Conservation (phyloP, 2,329 filamentous ascomycete species). For the Calonectria naviculata region DNA sequence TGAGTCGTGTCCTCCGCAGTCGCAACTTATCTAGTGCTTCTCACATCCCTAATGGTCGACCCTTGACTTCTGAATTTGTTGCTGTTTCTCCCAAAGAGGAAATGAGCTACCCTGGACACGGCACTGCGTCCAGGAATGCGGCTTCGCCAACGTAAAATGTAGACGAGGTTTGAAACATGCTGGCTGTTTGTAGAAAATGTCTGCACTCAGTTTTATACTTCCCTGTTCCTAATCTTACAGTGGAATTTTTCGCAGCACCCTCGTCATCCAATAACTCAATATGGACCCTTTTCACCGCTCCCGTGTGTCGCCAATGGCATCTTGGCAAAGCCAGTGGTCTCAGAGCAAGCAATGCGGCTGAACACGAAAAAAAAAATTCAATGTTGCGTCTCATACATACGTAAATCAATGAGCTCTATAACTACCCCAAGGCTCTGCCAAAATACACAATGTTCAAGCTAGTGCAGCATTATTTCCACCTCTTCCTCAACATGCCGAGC, state of each 20-base stretch:
- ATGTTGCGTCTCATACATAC: background rate
- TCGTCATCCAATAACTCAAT: background rate
- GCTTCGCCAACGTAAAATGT: background rate
- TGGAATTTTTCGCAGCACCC: background rate
- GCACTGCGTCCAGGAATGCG: background rate
- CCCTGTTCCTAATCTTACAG: background rate
- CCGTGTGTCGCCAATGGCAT: conserved; percentile 2
- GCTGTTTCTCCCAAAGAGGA: background rate
- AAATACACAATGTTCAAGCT: background rate
- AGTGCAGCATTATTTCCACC: background rate
- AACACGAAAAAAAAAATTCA: background rate
- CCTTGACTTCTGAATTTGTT: background rate
- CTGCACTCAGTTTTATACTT: background rate
- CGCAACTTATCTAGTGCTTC: background rate
- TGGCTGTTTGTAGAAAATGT: background rate
- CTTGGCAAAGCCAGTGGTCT: conserved; percentile 13
- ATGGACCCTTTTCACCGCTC: conserved; percentile 9
- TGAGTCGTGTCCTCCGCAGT: background rate
- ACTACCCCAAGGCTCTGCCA: background rate
- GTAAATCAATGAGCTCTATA: background rate
- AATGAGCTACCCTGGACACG: conserved; percentile 17
- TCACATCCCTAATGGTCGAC: background rate
- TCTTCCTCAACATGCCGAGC: conserved; percentile 36
- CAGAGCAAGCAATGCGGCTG: background rate
- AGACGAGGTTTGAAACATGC: background rate